These are phyloP conservation scores for Buxus sempervirens DNA, from an alignment of 164 flowering plant genomes.

Conservation along the genomic window DNA sequence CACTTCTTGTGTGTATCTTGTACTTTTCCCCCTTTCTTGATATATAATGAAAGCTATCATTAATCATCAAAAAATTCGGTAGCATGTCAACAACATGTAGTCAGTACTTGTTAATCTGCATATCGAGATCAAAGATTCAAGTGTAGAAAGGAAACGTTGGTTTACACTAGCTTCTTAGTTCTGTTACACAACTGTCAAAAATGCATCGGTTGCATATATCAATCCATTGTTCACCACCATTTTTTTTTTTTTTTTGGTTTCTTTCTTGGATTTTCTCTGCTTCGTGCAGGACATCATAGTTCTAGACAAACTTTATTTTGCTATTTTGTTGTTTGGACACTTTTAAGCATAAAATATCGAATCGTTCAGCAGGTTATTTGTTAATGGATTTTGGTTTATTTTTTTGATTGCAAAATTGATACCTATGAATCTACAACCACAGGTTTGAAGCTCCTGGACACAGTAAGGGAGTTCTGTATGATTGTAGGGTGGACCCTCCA, in stretches of 20 bases:
- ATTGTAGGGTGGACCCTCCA: constrained; percentile 73
- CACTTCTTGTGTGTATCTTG: no score
- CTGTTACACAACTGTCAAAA: no score
- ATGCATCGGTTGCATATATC: no score
- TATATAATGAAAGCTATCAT: no score
- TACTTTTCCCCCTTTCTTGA: no score
- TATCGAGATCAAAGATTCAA: no score
- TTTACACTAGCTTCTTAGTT: no score
- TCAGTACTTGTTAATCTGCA: no score
- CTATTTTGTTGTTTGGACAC: background rate
- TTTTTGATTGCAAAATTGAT: constrained; percentile 23
- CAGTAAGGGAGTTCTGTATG: constrained; percentile 31
- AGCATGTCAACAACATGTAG: no score
- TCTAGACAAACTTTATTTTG: background rate
- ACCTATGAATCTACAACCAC: constrained; percentile 15
- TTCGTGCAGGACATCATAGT: background rate
- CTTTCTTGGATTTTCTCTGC: background rate
- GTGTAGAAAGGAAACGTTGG: no score
- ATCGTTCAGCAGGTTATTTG: background rate
- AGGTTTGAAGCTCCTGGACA: constrained; percentile 23
- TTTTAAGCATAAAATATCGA: background rate
- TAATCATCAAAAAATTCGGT: no score
- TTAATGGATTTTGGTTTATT: background rate
- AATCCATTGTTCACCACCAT: no score
- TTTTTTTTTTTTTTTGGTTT: background rate